Base-by-base conservation (phyloP, 768 basidiomycete species). In the Mycena leptocephala region DNA sequence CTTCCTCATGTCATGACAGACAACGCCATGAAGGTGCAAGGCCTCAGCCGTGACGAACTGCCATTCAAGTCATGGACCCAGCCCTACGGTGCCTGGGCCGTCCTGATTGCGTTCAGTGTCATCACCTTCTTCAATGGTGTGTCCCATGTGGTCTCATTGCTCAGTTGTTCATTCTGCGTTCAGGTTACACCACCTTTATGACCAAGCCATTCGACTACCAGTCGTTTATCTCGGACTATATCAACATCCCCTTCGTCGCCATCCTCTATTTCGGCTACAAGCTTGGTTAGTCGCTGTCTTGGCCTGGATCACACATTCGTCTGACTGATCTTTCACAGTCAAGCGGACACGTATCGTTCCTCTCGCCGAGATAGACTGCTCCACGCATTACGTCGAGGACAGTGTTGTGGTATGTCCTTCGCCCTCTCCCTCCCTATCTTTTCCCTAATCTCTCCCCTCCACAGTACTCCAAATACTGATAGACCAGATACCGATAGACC, bases 21-120 rank as follows among this genome's bases (percentile, higher is more conserved):
- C 78, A 76, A 80, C n/a, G 90, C 87, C 51, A 73, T 87, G 80
- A 82, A 83, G 75, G 82, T 75, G 10, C 90, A 81, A 37, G 79
- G 79, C 26, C n/a, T 79, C 14, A 70, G 75, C 59, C 76, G 80
- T 28, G 70, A 75, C 18, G 56, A 41, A 13, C 77, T 81, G 26
- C 80, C 80, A 7, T 81, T 79, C 75, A 71, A 63, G 63, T 71
- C 71, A 11, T 80, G 72, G 72, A 62, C 70, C 0, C 66, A 70
- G 65, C 79, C 79, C 3, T 80, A 68, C 39, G 79, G 79, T 18
- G 74, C 79, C 5, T 80, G 72, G 67, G n/a, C 30, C 33, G 75
- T 78, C 32, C 35, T 78, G 5, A 26, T 67, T 26, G 67, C 58
- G 0, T 78, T 78, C 72, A 11, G n/a, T 35, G 58, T 78, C 68